phyloP scores from a whole-genome alignment of 2,329 filamentous ascomycete species.

The Talaromyces marneffei region DNA sequence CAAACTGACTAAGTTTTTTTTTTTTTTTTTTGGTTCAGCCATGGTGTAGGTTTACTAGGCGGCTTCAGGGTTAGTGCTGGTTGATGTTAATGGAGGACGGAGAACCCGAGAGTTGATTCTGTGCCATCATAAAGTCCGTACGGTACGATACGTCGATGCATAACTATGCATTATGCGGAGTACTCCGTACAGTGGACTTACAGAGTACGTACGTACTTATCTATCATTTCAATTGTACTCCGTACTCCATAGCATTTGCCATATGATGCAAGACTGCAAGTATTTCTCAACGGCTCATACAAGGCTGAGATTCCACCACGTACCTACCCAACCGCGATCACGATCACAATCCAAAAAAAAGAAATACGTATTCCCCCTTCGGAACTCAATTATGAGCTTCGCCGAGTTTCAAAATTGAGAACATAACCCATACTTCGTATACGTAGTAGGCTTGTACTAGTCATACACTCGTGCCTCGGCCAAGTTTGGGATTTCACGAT shows the following conservation, averaged over 20 bases:
- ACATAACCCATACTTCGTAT: not conserved
- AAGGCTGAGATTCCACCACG: not conserved
- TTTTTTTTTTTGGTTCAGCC: no score
- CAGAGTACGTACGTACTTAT: no score
- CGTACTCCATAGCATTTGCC: no score
- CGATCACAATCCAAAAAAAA: not conserved
- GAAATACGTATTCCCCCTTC: not conserved
- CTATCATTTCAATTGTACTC: no score
- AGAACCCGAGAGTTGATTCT: constrained; percentile 1
- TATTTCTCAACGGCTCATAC: not conserved
- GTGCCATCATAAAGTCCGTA: not conserved
- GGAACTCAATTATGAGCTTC: not conserved
- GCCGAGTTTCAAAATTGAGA: not conserved
- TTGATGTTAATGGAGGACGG: not conserved
- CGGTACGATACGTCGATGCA: not conserved
- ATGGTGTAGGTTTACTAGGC: not conserved
- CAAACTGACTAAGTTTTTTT: not conserved
- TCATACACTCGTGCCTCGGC: no score
- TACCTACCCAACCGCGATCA: not conserved
- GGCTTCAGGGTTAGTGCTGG: not conserved
- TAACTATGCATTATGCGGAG: no score
- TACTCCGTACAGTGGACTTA: no score
- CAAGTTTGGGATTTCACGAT: no score
- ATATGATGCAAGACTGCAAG: no score
- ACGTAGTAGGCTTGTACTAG: no score